Evolutionary conservation across 2,329 filamentous ascomycete species (phyloP).

Genomic region (Penicillium sclerotigenum): DNA sequence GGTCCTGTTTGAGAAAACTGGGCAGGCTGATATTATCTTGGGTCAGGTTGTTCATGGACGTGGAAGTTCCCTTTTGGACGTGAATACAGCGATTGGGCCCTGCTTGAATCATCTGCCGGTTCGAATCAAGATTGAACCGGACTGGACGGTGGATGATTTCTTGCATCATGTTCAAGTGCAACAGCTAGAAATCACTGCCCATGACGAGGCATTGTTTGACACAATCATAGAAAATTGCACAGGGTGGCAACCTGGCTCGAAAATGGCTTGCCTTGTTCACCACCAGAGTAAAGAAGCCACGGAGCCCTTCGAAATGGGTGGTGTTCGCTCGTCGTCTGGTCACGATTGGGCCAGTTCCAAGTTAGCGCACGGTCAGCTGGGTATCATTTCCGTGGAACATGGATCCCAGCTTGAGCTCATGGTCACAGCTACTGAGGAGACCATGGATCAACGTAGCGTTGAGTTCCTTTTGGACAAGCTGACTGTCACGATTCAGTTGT

Average conservation of each 20-base stretch:
- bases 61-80: not conserved
- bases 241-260: not conserved
- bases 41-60: slow-evolving; percentile 15
- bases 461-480: not conserved
- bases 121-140: not conserved
- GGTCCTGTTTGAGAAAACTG: slow-evolving; percentile 1
- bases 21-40: slow-evolving; percentile 2
- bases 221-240: not conserved
- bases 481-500: not conserved
- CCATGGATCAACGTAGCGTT: not conserved
- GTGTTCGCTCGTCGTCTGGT: not conserved
- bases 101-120: slow-evolving; percentile 10
- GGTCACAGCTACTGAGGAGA: not conserved
- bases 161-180: slow-evolving; percentile 12
- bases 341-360: not conserved
- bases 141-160: slow-evolving; percentile 7
- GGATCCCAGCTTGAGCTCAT: not conserved
- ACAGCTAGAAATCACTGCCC: slow-evolving; percentile 4
- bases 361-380: not conserved
- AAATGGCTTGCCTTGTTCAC: not conserved
- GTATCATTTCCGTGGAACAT: not conserved
- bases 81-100: slow-evolving; percentile 6
- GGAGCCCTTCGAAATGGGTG: not conserved
- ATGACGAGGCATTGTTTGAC: slow-evolving; percentile 2
- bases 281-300: not conserved